Evolutionary conservation across 805 yeast species (phyloP), one percentile per base, ranked within the genome.

Genomic region (Yarrowia sp.): DNA sequence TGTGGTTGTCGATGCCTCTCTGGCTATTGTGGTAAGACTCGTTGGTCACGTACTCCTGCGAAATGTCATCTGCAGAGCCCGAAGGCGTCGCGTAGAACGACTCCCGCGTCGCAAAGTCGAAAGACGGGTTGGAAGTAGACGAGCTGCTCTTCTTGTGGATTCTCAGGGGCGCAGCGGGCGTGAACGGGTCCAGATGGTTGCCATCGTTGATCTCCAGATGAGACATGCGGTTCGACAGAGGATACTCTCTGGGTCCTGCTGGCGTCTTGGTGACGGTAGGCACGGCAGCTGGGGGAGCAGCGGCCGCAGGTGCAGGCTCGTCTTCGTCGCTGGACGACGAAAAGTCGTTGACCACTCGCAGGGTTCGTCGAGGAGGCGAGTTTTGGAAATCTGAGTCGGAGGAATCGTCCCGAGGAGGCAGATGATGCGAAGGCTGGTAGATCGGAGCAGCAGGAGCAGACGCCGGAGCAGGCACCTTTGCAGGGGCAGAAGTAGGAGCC

Each of bases 311-410:
- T 6, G 44, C 27, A 9, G 61, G 25, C 7, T 55, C 61, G 6
- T 55, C 61, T 18, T 55, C 61, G 21, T 47, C 55, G 13, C 55
- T 47, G 9, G 61, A 55, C 18, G 61, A 55, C 10, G 47, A 38
- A 12, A 29, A 38, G 29, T 55, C 61, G 38, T 55, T 55, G 24
- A 55, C 61, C 27, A 55, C 61, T 38, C 61, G 25, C 27, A 55
- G 47, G 5, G 47, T 39, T 27, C 61, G 27, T 27, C 42, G 22
- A 4, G 58, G 58, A 18, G 58, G 58, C 13, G 58, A 51, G 24
- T 32, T 12, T n/a, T 21, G 58, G 58, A 35, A 35, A 1, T 35
- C 58, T 9, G 42, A 35, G 31, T 24, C 58, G 12, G 58, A 32
- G 5, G 58, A 35, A 16, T 31, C 18, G 12, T 42, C 16, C n/a